Evolutionary conservation across 163 green algal genomes (phyloP).

Genomic region (Prototheca cutis): DNA sequence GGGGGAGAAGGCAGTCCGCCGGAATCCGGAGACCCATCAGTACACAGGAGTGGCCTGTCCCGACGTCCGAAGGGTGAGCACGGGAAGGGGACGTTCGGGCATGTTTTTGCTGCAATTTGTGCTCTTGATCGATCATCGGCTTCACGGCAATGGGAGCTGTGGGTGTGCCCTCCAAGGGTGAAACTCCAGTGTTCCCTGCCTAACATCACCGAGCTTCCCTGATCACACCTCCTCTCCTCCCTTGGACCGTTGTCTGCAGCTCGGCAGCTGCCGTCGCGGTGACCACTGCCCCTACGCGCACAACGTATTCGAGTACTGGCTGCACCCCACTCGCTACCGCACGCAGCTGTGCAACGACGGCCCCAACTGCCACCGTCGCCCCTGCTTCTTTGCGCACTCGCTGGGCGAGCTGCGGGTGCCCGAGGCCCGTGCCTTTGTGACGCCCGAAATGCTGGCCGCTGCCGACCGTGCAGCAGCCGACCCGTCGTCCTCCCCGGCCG

Average conservation of each 20-base stretch:
- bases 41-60: constrained; percentile 79
- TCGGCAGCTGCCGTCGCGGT: constrained; percentile 54
- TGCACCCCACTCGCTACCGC: constrained; percentile 70
- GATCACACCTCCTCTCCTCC: too few species aligned
- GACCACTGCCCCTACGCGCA: constrained; percentile 76
- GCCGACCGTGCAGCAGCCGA: constrained; percentile 21
- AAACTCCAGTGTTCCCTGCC: too few species aligned
- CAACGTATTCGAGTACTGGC: constrained; percentile 86
- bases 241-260: too few species aligned
- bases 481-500: constrained; percentile 7
- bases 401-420: constrained; percentile 44
- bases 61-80: constrained; percentile 70
- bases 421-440: constrained; percentile 34
- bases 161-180: too few species aligned
- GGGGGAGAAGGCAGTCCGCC: constrained; percentile 58
- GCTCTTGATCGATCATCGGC: too few species aligned
- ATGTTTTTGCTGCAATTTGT: too few species aligned
- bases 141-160: too few species aligned
- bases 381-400: constrained; percentile 79
- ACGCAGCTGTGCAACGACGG: constrained; percentile 77
- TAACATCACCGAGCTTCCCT: too few species aligned
- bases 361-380: constrained; percentile 46
- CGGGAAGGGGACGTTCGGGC: too few species aligned
- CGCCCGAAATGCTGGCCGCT: constrained; percentile 22
- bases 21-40: constrained; percentile 46